A percentile compares a stretch with the other conserved stretches of the same genome.
Evolutionary conservation across 257 asterid species (phyloP).

Genomic region (Nicotiana benthamiana): DNA sequence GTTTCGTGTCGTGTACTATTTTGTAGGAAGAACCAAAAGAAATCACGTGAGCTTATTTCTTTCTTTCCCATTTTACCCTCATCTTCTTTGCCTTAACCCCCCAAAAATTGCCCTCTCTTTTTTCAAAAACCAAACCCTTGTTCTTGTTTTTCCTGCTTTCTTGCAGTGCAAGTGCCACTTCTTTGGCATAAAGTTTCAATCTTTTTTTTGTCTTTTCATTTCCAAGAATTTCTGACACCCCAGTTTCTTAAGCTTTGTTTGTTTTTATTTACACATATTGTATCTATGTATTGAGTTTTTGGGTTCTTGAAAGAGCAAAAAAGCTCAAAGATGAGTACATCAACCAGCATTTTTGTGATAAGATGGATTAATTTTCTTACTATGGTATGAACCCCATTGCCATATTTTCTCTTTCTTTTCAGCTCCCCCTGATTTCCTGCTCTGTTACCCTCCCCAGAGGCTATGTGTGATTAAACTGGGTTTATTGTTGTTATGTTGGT

Average conservation of each 20-base stretch:
- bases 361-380: slow-evolving; percentile 87
- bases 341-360: slow-evolving; percentile 76
- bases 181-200: slow-evolving; percentile 6
- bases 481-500: too few relatives aligned
- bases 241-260: neutral
- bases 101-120: neutral
- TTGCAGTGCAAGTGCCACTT: slow-evolving; percentile 15
- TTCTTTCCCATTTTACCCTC: neutral
- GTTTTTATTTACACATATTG: neutral
- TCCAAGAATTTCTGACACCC: neutral
- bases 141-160: neutral
- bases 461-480: too few relatives aligned
- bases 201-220: neutral
- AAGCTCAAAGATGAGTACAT: slow-evolving; percentile 37
- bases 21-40: neutral
- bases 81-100: neutral
- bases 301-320: slow-evolving; percentile 3
- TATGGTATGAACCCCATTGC: slow-evolving; percentile 38
- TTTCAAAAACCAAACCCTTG: neutral
- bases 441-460: too few relatives aligned
- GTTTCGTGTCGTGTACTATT: neutral
- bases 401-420: slow-evolving; percentile 1
- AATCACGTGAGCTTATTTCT: neutral
- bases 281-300: slow-evolving; percentile 4
- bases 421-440: neutral